Evolutionary conservation across 169 alveolate species (phyloP), one percentile per base, ranked within the genome.

Genomic region (Plasmodium adleri): DNA sequence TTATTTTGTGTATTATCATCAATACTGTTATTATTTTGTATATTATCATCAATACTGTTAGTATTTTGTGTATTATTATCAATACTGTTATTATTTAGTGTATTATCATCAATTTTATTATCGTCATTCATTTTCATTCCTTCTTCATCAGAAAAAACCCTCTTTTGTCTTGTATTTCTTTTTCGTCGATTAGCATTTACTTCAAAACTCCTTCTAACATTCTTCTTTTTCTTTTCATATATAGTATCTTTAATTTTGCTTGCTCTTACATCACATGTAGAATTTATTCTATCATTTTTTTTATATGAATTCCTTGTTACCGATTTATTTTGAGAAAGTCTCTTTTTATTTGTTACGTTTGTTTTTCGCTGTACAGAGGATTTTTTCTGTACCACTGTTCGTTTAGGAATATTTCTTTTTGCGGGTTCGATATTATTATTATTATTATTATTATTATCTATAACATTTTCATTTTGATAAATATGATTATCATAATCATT

Each of bases 331-430:
- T 68, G 67, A 49, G 17, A 56, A 13, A 49, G 5, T 13, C n/a
- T 52, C 47, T 56, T 70, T 47, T 83, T 54, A 39, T 63, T 83
- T 20, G 66, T 56, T 70, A 58, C 15, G 43, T 66, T 78, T 52
- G 66, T 64, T 59, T 49, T 20, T 52, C 56, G 66, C 47, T 13
- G 15, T 39, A 39, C 47, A 39, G 8, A 39, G 47, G 47, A 39
- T 39, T 39, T 39, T 39, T 39, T 39, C 9, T 39, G 47, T 39
- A 39, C 47, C 5, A 39, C 47, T 39, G 47, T 39, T 39, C 47
- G 5, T 39, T 39, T 39, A 0, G 47, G 47, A 39, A 39, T 39
- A 13, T 22, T 9, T 0, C 52, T 70, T 26, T 43, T 58, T 5
- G 28, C 59, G 32, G 32, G 52, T 54, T 52, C 15, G 12, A 50